Percentiles rank a stretch among this genome's conserved stretches.
These are phyloP conservation scores for Boletus holoroseus DNA, from an alignment of 1,284 basidiomycete species.

Conservation along the genomic window DNA sequence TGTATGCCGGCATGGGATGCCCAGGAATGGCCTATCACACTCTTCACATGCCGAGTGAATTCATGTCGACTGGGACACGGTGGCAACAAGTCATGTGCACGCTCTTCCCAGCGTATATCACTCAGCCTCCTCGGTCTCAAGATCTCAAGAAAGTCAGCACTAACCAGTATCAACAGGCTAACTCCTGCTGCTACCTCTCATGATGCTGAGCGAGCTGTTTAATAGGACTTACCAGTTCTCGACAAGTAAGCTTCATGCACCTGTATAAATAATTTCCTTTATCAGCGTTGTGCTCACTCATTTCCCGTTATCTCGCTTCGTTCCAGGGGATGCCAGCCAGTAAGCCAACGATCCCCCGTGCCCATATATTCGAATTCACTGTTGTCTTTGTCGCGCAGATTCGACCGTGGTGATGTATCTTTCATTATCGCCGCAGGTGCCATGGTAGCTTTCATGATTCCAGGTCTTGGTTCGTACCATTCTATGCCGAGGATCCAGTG, in stretches of 20 bases:
- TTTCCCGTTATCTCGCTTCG: slow-evolving; percentile 4
- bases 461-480: slow-evolving; percentile 54
- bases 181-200: not conserved
- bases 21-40: not conserved
- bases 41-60: not conserved
- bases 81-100: not conserved
- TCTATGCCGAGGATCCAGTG: not conserved
- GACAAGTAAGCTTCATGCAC: slow-evolving; percentile 13
- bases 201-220: slow-evolving; percentile 1
- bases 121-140: not conserved
- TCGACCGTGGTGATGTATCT: slow-evolving; percentile 67
- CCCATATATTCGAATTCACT: slow-evolving; percentile 4
- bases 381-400: slow-evolving; percentile 33
- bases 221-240: not conserved
- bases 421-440: slow-evolving; percentile 77
- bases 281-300: slow-evolving; percentile 9
- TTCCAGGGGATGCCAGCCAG: slow-evolving; percentile 26
- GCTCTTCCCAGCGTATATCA: not conserved
- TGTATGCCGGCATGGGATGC: not conserved
- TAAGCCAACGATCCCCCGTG: slow-evolving; percentile 16
- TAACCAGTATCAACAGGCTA: not conserved
- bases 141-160: not conserved
- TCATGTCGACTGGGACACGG: not conserved
- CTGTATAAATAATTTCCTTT: slow-evolving; percentile 1
- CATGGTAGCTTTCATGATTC: slow-evolving; percentile 78